These are phyloP conservation scores for Aspergillus avenaceus DNA, from an alignment of 495 filamentous ascomycete species.

Conservation along the genomic window DNA sequence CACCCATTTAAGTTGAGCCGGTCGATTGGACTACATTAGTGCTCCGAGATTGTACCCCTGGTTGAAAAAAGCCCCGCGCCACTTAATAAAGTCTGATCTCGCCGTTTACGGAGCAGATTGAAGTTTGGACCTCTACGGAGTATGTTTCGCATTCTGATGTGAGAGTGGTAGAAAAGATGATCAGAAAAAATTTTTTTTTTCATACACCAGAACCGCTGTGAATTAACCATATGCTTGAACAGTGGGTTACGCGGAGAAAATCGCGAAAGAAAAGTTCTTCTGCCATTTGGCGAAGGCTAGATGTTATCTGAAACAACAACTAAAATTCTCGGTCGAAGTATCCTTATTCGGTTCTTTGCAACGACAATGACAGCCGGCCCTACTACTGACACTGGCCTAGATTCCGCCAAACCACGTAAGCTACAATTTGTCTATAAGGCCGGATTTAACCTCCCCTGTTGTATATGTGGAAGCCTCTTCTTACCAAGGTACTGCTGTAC, in stretches of 20 bases:
- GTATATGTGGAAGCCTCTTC: not conserved
- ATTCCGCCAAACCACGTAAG: not conserved
- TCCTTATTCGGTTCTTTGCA: not conserved
- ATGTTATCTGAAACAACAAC: not conserved
- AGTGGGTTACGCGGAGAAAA: no score
- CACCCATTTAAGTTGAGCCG: constrained; percentile 1
- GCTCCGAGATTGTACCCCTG: not conserved
- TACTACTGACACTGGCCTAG: not conserved
- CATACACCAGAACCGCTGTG: no score
- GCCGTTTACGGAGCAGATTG: no score
- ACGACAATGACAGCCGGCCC: not conserved
- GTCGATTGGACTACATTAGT: not conserved
- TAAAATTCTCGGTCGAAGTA: not conserved
- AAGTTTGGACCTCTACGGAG: no score
- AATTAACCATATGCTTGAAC: no score
- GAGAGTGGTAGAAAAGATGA: no score
- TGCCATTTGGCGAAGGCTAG: not conserved
- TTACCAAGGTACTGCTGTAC: not conserved
- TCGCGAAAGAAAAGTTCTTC: no score
- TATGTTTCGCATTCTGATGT: no score
- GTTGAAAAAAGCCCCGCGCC: not conserved
- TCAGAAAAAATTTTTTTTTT: no score
- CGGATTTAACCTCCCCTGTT: not conserved
- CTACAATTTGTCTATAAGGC: not conserved
- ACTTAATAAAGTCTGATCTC: not conserved